These are phyloP conservation scores for Stropharia rugosoannulata DNA, from an alignment of 768 basidiomycete species.

Conservation along the genomic window DNA sequence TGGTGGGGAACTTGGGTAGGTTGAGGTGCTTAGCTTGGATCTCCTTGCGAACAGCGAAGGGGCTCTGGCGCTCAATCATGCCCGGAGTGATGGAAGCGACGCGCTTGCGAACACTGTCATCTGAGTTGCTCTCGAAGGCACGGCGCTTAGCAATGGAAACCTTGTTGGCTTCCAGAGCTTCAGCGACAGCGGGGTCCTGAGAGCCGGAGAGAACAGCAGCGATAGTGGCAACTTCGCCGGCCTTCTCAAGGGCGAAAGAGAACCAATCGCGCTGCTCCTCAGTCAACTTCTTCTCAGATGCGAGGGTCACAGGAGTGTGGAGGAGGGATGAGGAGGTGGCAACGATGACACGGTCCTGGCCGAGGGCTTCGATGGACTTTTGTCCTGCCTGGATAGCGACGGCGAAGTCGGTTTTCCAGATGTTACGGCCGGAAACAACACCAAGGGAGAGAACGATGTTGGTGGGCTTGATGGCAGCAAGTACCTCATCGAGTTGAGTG, in stretches of 20 bases:
- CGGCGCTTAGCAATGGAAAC: slow-evolving; percentile 91
- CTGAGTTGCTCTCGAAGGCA: slow-evolving; percentile 89
- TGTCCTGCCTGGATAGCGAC: slow-evolving; percentile 80
- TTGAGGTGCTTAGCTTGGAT: slow-evolving; percentile 86
- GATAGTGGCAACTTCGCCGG: slow-evolving; percentile 82
- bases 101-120: slow-evolving; percentile 93
- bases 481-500: slow-evolving; percentile 78
- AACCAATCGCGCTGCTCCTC: slow-evolving; percentile 95
- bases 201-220: slow-evolving; percentile 85
- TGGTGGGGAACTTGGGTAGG: slow-evolving; percentile 97
- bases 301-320: slow-evolving; percentile 96
- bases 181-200: slow-evolving; percentile 67
- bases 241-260: slow-evolving; percentile 97
- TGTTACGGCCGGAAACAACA: slow-evolving; percentile 96
- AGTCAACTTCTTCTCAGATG: slow-evolving; percentile 88
- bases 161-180: slow-evolving; percentile 86
- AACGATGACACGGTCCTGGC: slow-evolving; percentile 85
- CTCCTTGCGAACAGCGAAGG: slow-evolving; percentile 84
- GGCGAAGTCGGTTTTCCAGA: slow-evolving; percentile 97
- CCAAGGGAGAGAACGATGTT: slow-evolving; percentile 86
- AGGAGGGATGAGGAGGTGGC: slow-evolving; percentile 97
- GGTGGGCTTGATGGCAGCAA: slow-evolving; percentile 84
- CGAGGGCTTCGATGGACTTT: slow-evolving; percentile 82
- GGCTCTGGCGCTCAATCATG: slow-evolving; percentile 83
- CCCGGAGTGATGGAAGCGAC: slow-evolving; percentile 89